A percentile compares a stretch with the other conserved stretches of the same genome.
phyloP scores from a whole-genome alignment of 768 basidiomycete genomes.

The Leucocoprinus birnbaumii region DNA sequence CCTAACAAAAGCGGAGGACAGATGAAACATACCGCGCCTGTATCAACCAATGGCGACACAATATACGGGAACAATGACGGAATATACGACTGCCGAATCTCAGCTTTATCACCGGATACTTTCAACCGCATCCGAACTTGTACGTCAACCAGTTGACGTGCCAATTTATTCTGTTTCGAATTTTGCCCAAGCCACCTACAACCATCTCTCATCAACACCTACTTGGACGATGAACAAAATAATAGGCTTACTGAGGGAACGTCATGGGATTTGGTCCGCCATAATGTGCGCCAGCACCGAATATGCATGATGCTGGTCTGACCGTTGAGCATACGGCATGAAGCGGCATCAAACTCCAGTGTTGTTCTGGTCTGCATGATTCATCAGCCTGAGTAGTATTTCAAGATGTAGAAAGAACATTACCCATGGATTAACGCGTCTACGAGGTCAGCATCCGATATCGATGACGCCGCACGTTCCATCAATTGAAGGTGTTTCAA shows the following conservation, averaged over 20 bases:
- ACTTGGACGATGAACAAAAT: conserved; percentile 3
- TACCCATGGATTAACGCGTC: conserved; percentile 94
- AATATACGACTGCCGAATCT: conserved; percentile 90
- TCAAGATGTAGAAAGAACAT: conserved; percentile 14
- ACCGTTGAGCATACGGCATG: conserved; percentile 92
- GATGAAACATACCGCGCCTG: conserved; percentile 61
- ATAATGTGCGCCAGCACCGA: conserved; percentile 67
- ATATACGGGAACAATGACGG: conserved; percentile 84
- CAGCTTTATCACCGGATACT: conserved; percentile 85
- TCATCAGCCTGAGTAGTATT: conserved; percentile 3
- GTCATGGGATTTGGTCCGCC: conserved; percentile 64
- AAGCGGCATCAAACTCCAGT: conserved; percentile 93
- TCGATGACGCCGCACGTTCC: conserved; percentile 85
- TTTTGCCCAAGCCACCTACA: conserved; percentile 96
- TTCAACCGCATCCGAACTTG: conserved; percentile 95
- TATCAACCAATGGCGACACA: conserved; percentile 72
- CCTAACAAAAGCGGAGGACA: not conserved
- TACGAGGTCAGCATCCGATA: conserved; percentile 93
- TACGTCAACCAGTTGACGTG: conserved; percentile 79
- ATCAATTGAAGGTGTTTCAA: conserved; percentile 79
- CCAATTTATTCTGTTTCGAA: conserved; percentile 85
- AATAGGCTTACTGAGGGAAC: conserved; percentile 76
- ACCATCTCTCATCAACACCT: not conserved
- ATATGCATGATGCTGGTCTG: conserved; percentile 79
- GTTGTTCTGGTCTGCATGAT: conserved; percentile 77